phyloP scores from a whole-genome alignment of 2,329 filamentous ascomycete species.

The Metarhizium sp. region DNA sequence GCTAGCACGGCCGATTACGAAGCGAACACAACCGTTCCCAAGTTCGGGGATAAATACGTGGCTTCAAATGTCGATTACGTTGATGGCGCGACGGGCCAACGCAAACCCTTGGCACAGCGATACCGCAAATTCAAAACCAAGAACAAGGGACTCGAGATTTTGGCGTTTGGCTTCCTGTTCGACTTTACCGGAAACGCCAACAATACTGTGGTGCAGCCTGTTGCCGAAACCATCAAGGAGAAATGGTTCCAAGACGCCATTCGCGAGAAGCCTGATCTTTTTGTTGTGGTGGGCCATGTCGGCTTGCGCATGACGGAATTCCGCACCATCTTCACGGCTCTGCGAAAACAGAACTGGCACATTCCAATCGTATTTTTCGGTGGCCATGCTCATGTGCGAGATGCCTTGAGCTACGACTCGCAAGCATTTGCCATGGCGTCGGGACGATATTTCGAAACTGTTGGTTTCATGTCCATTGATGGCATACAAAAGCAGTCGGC shows the following conservation, averaged over 20 bases:
- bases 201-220: slow-evolving; percentile 76
- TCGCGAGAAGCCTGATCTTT: slow-evolving; percentile 75
- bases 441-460: slow-evolving; percentile 88
- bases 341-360: slow-evolving; percentile 67
- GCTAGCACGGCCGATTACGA: slow-evolving; percentile 69
- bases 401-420: slow-evolving; percentile 71
- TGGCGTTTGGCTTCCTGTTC: slow-evolving; percentile 92
- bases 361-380: slow-evolving; percentile 88
- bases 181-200: slow-evolving; percentile 87
- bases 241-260: slow-evolving; percentile 85
- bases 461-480: slow-evolving; percentile 84
- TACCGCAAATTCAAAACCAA: slow-evolving; percentile 89
- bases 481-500: slow-evolving; percentile 37
- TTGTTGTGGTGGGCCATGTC: slow-evolving; percentile 79
- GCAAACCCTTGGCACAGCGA: slow-evolving; percentile 67
- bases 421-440: slow-evolving; percentile 74
- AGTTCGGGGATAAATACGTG: slow-evolving; percentile 72
- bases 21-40: slow-evolving; percentile 69
- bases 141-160: slow-evolving; percentile 72
- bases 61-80: slow-evolving; percentile 90
- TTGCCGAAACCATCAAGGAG: slow-evolving; percentile 72
- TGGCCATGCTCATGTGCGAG: slow-evolving; percentile 82
- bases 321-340: slow-evolving; percentile 65
- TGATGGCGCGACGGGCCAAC: slow-evolving; percentile 59
- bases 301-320: slow-evolving; percentile 75